These are phyloP conservation scores for Tremellales sp. DNA, from an alignment of 1,284 basidiomycete species.

Conservation along the genomic window DNA sequence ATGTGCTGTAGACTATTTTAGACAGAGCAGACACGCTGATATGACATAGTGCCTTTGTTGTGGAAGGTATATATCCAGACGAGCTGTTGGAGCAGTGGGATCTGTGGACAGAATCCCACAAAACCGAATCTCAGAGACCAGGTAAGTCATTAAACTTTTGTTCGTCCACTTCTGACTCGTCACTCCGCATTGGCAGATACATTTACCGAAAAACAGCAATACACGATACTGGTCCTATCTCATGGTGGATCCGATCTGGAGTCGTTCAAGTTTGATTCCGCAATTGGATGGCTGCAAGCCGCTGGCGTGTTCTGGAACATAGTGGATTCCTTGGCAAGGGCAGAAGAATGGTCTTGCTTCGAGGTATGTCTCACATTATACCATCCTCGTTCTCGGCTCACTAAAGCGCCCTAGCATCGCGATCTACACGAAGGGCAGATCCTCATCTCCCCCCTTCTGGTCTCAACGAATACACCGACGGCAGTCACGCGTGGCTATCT, in stretches of 20 bases:
- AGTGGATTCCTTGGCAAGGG: slow-evolving; percentile 65
- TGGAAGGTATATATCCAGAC: slow-evolving; percentile 77
- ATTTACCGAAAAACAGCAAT: slow-evolving; percentile 70
- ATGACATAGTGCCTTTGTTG: slow-evolving; percentile 63
- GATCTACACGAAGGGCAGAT: slow-evolving; percentile 99
- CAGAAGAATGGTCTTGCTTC: slow-evolving; percentile 73
- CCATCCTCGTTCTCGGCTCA: background rate
- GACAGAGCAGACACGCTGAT: slow-evolving; percentile 9
- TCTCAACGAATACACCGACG: background rate
- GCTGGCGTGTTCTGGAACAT: slow-evolving; percentile 89
- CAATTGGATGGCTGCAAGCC: slow-evolving; percentile 75
- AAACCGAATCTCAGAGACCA: slow-evolving; percentile 67
- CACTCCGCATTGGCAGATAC: slow-evolving; percentile 55
- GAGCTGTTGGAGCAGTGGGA: slow-evolving; percentile 74
- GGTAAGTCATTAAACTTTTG: slow-evolving; percentile 52
- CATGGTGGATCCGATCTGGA: slow-evolving; percentile 90
- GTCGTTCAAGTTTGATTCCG: slow-evolving; percentile 60
- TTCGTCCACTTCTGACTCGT: background rate
- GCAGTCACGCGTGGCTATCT: slow-evolving; percentile 13
- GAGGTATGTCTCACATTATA: slow-evolving; percentile 59
- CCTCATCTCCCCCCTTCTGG: slow-evolving; percentile 61
- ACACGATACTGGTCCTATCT: slow-evolving; percentile 80
- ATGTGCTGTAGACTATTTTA: slow-evolving; percentile 23
- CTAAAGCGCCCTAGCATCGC: slow-evolving; percentile 64
- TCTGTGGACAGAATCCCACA: slow-evolving; percentile 86